Conservation (phyloP, 371 early-diverging fungal genomes). For the Umbelopsis sp. region DNA sequence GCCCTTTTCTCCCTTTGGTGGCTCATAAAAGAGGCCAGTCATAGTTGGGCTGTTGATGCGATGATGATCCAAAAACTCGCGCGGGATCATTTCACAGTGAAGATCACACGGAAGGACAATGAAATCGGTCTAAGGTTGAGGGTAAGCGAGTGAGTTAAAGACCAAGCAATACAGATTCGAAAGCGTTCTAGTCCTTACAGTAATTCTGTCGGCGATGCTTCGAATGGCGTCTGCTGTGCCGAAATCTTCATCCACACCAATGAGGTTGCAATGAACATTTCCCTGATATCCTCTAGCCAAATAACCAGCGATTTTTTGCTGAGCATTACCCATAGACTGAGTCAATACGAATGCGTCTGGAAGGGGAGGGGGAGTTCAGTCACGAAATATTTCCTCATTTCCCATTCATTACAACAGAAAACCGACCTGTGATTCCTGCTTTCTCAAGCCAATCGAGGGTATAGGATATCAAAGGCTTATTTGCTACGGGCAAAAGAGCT, state of each 20-base stretch:
- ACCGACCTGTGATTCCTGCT: constrained; percentile 79
- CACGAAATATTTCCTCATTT: too few relatives aligned
- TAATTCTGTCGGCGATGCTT: constrained; percentile 76
- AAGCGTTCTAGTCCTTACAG: constrained; percentile 40
- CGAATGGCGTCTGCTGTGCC: constrained; percentile 90
- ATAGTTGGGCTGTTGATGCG: constrained; percentile 79
- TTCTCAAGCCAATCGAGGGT: constrained; percentile 91
- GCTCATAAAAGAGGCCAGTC: constrained; percentile 79
- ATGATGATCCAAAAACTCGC: constrained; percentile 80
- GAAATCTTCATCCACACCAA: constrained; percentile 72
- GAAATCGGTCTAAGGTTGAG: constrained; percentile 74
- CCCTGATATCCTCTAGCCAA: constrained; percentile 77
- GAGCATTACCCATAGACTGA: constrained; percentile 42
- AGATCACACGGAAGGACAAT: constrained; percentile 91
- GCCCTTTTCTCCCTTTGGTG: constrained; percentile 58
- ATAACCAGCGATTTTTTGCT: constrained; percentile 67
- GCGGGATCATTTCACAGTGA: constrained; percentile 80
- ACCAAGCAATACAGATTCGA: too few relatives aligned
- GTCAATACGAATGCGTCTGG: constrained; percentile 84
- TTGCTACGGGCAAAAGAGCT: constrained; percentile 90
- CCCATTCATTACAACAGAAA: background rate
- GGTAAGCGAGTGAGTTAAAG: too few relatives aligned
- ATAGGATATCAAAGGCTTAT: constrained; percentile 92
- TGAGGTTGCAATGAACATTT: constrained; percentile 56
- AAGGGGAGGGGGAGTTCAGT: background rate